Percentiles rank a stretch among this genome's conserved stretches.
phyloP scores from a whole-genome alignment of 331 rosid genomes.

The Dryas integrifolia region DNA sequence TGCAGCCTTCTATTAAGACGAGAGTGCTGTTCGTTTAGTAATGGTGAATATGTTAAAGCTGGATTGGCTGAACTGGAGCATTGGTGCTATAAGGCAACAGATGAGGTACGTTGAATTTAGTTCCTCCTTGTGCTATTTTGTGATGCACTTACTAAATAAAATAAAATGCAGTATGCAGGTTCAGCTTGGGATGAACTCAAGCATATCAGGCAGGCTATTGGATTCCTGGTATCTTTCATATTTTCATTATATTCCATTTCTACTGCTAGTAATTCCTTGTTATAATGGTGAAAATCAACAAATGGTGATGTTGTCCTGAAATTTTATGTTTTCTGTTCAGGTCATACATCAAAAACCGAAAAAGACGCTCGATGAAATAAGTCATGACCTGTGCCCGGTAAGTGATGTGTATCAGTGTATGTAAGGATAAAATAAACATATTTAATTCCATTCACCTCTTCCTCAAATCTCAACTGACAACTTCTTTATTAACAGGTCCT shows the following conservation, averaged over 20 bases:
- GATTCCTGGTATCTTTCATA: constrained; percentile 60
- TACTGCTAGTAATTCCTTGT: constrained; percentile 7
- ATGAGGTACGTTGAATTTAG: constrained; percentile 51
- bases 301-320: constrained; percentile 23
- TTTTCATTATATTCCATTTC: constrained; percentile 22
- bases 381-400: constrained; percentile 85
- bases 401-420: constrained; percentile 16
- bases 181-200: constrained; percentile 87
- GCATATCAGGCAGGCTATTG: constrained; percentile 84
- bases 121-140: constrained; percentile 4
- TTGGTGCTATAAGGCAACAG: constrained; percentile 82
- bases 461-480: constrained; percentile 17
- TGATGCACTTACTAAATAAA: constrained; percentile 24
- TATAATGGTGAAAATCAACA: constrained; percentile 3
- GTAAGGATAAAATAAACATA: not conserved
- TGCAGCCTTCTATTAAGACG: constrained; percentile 79
- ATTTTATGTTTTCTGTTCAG: constrained; percentile 36
- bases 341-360: constrained; percentile 88
- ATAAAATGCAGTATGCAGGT: constrained; percentile 70
- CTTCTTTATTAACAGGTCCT: constrained; percentile 54
- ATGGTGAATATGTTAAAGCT: constrained; percentile 85
- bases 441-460: constrained; percentile 7
- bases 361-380: constrained; percentile 80
- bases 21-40: constrained; percentile 90
- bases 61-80: constrained; percentile 85